These are phyloP conservation scores for Cercophora newfieldiana DNA, from an alignment of 495 filamentous ascomycete species.

Conservation along the genomic window DNA sequence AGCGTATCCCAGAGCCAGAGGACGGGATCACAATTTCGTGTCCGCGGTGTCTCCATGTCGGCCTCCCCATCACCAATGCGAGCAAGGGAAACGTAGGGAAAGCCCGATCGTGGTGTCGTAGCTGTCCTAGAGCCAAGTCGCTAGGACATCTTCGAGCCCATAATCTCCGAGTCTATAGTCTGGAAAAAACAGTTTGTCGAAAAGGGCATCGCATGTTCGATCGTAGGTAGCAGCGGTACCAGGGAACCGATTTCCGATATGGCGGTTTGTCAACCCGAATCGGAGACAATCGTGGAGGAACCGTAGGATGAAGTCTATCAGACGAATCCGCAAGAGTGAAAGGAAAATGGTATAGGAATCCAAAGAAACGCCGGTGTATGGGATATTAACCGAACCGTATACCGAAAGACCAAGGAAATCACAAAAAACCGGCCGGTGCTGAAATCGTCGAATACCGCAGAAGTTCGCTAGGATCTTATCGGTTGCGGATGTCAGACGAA, in stretches of 20 bases:
- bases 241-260: neutral
- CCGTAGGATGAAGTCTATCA: slow-evolving; percentile 30
- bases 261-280: neutral
- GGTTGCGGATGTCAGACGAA: neutral
- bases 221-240: neutral
- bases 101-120: neutral
- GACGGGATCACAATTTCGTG: slow-evolving; percentile 15
- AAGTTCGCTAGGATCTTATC: neutral
- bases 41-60: neutral
- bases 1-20: slow-evolving; percentile 10
- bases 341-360: slow-evolving; percentile 24
- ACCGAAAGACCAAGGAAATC: slow-evolving; percentile 31
- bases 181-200: neutral
- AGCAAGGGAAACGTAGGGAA: slow-evolving; percentile 6
- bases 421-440: slow-evolving; percentile 21
- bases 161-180: neutral
- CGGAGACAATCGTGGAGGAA: slow-evolving; percentile 22
- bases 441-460: no score
- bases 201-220: neutral
- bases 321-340: slow-evolving; percentile 22
- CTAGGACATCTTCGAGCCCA: neutral
- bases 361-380: slow-evolving; percentile 38
- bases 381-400: slow-evolving; percentile 35
- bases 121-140: neutral
- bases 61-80: neutral